Evolutionary conservation across 2,329 filamentous ascomycete genomes (phyloP).

Genomic region (Sclerotinia minor): DNA sequence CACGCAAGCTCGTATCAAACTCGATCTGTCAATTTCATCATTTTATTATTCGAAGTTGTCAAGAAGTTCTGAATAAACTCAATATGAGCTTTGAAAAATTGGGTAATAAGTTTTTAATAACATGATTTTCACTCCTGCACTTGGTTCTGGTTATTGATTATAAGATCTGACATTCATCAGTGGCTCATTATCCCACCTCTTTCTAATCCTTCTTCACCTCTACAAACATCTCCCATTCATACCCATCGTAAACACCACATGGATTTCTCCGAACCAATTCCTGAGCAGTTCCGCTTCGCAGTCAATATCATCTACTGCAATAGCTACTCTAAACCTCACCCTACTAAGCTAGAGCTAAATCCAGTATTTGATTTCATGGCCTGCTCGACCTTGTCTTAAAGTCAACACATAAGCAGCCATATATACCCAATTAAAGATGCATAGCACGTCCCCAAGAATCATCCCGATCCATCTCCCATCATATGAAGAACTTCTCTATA

Average conservation of each 20-base stretch:
- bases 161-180: background rate
- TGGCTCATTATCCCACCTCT: background rate
- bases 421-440: constrained; percentile 17
- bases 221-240: background rate
- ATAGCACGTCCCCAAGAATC: constrained; percentile 19
- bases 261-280: background rate
- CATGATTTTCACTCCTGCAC: background rate
- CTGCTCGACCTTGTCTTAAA: constrained; percentile 6
- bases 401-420: constrained; percentile 10
- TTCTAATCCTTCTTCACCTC: background rate
- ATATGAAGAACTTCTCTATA: background rate
- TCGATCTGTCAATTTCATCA: too few relatives aligned
- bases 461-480: constrained; percentile 4
- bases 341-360: background rate
- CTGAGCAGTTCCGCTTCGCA: background rate
- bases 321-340: background rate
- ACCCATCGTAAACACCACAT: background rate
- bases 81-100: background rate
- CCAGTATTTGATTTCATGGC: background rate
- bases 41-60: too few relatives aligned
- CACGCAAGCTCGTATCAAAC: background rate
- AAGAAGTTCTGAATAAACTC: too few relatives aligned
- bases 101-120: background rate
- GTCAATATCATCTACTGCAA: constrained; percentile 3
- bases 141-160: background rate